phyloP scores from a whole-genome alignment of 768 basidiomycete species.

The Leccinum subgranulosum region DNA sequence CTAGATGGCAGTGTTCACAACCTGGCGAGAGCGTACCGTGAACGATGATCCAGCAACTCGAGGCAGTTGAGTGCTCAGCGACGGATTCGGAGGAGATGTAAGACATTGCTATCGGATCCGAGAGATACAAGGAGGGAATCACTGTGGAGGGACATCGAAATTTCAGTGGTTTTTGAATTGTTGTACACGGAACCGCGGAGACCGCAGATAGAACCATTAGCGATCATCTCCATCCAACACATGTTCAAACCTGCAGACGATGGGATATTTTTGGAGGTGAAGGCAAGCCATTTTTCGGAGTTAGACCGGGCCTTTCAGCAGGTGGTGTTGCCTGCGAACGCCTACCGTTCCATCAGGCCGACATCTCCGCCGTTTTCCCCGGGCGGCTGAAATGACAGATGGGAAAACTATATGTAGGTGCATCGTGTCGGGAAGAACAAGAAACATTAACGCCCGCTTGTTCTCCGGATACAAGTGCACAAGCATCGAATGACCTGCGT shows the following conservation, averaged over 20 bases:
- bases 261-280: not conserved
- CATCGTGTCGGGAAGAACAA: not conserved
- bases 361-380: not conserved
- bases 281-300: conserved; percentile 6
- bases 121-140: not conserved
- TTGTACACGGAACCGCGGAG: conserved; percentile 14
- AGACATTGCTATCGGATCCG: conserved; percentile 12
- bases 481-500: not conserved
- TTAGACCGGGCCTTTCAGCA: conserved; percentile 19
- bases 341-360: not conserved
- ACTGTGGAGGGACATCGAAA: not conserved
- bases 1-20: conserved; percentile 42
- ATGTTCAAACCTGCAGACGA: not conserved
- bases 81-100: conserved; percentile 42
- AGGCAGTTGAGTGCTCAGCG: conserved; percentile 48
- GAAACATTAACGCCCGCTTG: not conserved
- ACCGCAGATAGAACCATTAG: conserved; percentile 2
- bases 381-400: not conserved
- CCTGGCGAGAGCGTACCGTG: conserved; percentile 46
- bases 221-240: conserved; percentile 1
- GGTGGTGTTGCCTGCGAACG: not conserved
- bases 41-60: conserved; percentile 77
- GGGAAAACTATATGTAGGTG: not conserved
- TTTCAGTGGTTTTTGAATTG: conserved; percentile 10
- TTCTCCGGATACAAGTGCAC: not conserved